These are phyloP conservation scores for Pseudogymnoascus sp. DNA, from an alignment of 2,329 filamentous ascomycete species.

Conservation along the genomic window DNA sequence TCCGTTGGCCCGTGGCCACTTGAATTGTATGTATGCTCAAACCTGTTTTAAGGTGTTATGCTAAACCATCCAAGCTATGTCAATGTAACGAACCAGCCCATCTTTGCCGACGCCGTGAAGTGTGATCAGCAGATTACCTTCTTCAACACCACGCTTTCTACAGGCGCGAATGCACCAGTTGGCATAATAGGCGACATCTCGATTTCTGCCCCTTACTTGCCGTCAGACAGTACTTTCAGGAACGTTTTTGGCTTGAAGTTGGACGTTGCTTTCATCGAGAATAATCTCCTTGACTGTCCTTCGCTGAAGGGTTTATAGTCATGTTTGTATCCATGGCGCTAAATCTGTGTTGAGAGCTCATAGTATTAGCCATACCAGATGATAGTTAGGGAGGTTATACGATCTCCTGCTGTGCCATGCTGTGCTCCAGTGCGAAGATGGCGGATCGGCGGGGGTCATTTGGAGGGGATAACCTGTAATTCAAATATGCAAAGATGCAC, in stretches of 20 bases:
- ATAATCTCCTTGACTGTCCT: conserved; percentile 27
- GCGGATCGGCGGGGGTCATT: background rate
- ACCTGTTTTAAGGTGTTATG: conserved; percentile 24
- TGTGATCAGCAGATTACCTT: conserved; percentile 38
- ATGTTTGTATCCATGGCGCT: background rate
- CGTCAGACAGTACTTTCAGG: conserved; percentile 23
- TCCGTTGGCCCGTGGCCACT: background rate
- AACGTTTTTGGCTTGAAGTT: conserved; percentile 29
- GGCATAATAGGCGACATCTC: conserved; percentile 27
- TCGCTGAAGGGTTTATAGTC: conserved; percentile 16
- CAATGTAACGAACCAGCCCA: conserved; percentile 47
- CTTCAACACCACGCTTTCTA: conserved; percentile 37
- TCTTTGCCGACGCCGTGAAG: conserved; percentile 32
- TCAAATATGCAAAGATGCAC: background rate
- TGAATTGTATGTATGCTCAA: conserved; percentile 22
- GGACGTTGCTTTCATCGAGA: conserved; percentile 33
- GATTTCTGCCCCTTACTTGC: conserved; percentile 25
- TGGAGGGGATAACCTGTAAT: background rate
- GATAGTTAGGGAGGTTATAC: background rate
- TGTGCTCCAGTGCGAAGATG: too few species aligned
- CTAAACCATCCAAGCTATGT: conserved; percentile 31
- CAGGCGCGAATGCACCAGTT: conserved; percentile 25
- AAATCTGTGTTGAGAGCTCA: background rate
- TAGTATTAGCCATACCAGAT: background rate
- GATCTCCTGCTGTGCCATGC: background rate